Evolutionary conservation across 2,329 filamentous ascomycete genomes (phyloP).

Genomic region (Trichoderma atrobrunneum): DNA sequence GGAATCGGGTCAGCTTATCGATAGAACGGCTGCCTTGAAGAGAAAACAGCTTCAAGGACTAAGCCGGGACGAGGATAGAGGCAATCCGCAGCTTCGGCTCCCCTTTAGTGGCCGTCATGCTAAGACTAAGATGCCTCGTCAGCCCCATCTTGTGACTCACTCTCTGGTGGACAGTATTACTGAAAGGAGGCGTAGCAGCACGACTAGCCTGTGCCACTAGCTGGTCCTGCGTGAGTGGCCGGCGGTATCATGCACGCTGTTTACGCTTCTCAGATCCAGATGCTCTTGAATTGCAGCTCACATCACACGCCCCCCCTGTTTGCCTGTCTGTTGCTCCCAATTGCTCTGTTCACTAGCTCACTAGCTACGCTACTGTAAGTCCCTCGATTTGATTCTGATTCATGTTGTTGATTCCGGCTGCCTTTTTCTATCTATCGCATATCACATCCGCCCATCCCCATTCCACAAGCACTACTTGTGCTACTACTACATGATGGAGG

Average conservation of each 20-base stretch:
- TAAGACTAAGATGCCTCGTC: constrained; percentile 4
- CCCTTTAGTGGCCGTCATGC: constrained; percentile 15
- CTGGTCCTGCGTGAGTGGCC: constrained; percentile 4
- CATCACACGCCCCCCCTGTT: not conserved
- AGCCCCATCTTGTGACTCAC: constrained; percentile 21
- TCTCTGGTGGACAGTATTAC: not conserved
- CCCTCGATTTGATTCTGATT: not conserved
- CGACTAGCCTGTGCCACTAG: not conserved
- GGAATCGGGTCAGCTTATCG: constrained; percentile 3
- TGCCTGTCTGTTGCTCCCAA: not conserved
- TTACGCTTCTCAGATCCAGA: constrained; percentile 17
- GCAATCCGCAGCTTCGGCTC: constrained; percentile 15
- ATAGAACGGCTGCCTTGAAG: constrained; percentile 1
- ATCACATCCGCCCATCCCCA: not conserved
- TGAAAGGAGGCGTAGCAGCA: constrained; percentile 8
- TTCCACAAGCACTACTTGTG: not conserved
- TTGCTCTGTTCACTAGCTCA: not conserved
- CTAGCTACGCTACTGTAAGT: not conserved
- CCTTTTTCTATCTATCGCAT: not conserved
- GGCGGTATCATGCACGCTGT: constrained; percentile 10
- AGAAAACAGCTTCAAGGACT: not conserved
- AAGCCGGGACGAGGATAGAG: constrained; percentile 3
- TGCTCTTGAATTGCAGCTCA: not conserved
- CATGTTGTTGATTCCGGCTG: not conserved
- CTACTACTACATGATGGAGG: not conserved